Percentiles rank a stretch among this genome's conserved stretches.
Evolutionary conservation across 768 basidiomycete species (phyloP).

Genomic region (Russula brevipes): DNA sequence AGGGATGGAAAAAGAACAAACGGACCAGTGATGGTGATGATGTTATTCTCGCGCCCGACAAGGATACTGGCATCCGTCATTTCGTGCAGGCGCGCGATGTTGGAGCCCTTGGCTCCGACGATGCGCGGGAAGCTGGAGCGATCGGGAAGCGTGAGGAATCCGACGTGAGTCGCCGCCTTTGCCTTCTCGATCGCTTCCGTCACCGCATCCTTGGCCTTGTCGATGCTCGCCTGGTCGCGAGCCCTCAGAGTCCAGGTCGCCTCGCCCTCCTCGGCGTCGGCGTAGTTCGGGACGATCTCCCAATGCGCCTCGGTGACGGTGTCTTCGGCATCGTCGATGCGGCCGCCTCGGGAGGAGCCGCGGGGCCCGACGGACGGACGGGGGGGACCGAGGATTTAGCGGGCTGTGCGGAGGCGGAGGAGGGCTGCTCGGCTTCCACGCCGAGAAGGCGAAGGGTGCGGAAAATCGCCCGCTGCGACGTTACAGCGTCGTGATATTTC

Average conservation of each 20-base stretch:
- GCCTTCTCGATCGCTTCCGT: slow-evolving; percentile 69
- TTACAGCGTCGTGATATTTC: slow-evolving; percentile 81
- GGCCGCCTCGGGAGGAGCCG: slow-evolving; percentile 43
- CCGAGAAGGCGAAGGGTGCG: slow-evolving; percentile 76
- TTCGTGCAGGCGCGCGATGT: slow-evolving; percentile 78
- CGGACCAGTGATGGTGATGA: slow-evolving; percentile 79
- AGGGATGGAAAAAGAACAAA: background rate
- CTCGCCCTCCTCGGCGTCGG: slow-evolving; percentile 76
- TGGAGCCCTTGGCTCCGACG: slow-evolving; percentile 87
- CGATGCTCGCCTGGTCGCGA: slow-evolving; percentile 69
- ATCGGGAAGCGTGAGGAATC: slow-evolving; percentile 78
- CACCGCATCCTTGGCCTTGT: slow-evolving; percentile 64
- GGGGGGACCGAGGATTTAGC: slow-evolving; percentile 55
- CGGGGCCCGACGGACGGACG: slow-evolving; percentile 41
- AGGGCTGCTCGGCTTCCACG: slow-evolving; percentile 62
- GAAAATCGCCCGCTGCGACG: slow-evolving; percentile 86
- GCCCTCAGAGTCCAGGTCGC: slow-evolving; percentile 83
- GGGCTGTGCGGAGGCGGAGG: slow-evolving; percentile 49
- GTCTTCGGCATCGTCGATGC: slow-evolving; percentile 74
- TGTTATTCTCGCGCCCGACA: slow-evolving; percentile 81
- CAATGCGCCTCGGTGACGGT: slow-evolving; percentile 50
- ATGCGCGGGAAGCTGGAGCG: slow-evolving; percentile 88
- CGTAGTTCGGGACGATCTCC: slow-evolving; percentile 76
- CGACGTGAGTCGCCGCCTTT: slow-evolving; percentile 67
- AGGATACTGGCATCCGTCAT: slow-evolving; percentile 92